Evolutionary conservation across 1,139 yeast genomes (phyloP).

Genomic region (Kazachstania sp.): DNA sequence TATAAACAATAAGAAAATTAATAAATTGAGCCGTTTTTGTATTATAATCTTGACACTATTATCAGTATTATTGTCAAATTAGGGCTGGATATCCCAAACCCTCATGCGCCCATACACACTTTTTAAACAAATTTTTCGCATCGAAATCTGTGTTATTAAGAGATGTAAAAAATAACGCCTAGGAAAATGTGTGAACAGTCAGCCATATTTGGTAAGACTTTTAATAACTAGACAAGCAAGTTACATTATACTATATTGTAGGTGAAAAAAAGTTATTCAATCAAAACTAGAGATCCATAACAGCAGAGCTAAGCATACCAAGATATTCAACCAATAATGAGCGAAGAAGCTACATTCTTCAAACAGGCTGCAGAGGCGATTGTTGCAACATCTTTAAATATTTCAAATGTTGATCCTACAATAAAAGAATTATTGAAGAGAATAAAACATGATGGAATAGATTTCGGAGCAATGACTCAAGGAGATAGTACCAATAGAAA

Average conservation of each 20-base stretch:
- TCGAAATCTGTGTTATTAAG: neutral
- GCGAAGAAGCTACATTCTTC: conserved; percentile 24
- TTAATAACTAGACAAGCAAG: neutral
- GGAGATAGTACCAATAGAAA: neutral
- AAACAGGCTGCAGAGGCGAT: conserved; percentile 31
- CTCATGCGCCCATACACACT: neutral
- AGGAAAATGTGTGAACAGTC: neutral
- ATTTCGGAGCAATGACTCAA: neutral
- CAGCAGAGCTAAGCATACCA: neutral
- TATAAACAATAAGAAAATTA: too few species aligned
- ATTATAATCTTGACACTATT: too few species aligned
- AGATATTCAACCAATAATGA: conserved; percentile 11
- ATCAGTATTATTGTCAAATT: too few species aligned
- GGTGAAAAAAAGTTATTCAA: neutral
- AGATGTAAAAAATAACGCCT: too few species aligned
- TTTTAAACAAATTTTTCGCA: neutral
- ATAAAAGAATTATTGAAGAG: conserved; percentile 25
- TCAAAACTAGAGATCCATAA: neutral
- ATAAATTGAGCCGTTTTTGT: too few species aligned
- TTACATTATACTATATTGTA: too few species aligned
- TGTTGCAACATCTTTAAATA: conserved; percentile 21
- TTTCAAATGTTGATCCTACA: conserved; percentile 25
- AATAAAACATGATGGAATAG: conserved; percentile 14
- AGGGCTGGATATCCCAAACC: too few species aligned
- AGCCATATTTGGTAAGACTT: neutral